These are phyloP conservation scores for Wickerhamiella shivajii DNA, from an alignment of 805 yeast genomes.

Conservation along the genomic window DNA sequence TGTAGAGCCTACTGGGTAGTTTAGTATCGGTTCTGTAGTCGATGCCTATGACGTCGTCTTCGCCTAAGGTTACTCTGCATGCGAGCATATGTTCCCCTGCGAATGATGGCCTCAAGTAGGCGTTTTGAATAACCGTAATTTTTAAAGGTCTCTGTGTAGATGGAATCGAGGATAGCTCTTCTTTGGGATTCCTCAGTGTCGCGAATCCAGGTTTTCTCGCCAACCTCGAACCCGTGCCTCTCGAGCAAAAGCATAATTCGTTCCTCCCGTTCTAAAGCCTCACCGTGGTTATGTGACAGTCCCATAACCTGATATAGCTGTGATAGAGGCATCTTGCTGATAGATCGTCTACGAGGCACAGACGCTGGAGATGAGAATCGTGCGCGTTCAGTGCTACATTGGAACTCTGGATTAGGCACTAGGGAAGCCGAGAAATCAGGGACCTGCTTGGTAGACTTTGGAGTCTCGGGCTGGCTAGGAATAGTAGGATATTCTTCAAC, in stretches of 20 bases:
- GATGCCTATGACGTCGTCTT: constrained; percentile 11
- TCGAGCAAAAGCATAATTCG: constrained; percentile 25
- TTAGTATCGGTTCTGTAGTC: too few relatives aligned
- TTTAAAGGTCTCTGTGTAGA: constrained; percentile 33
- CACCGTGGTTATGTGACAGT: constrained; percentile 24
- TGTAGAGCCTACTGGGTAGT: too few relatives aligned
- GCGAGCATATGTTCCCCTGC: constrained; percentile 57
- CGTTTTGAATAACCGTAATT: constrained; percentile 40
- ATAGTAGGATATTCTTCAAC: too few relatives aligned
- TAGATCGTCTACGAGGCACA: constrained; percentile 19
- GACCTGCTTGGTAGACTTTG: too few relatives aligned
- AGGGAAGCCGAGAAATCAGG: too few relatives aligned
- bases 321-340: constrained; percentile 26
- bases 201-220: constrained; percentile 72
- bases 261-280: constrained; percentile 27
- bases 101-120: constrained; percentile 53
- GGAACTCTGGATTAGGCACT: too few relatives aligned
- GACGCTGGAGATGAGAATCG: neutral
- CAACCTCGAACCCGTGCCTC: constrained; percentile 56
- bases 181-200: constrained; percentile 51
- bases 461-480: too few relatives aligned
- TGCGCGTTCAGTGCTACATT: too few relatives aligned
- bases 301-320: constrained; percentile 28
- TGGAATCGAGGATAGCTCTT: constrained; percentile 31
- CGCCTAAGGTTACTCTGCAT: constrained; percentile 17